Percentiles rank a stretch among this genome's conserved stretches.
These are phyloP conservation scores for Thinopyrum elongatum DNA, from an alignment of 176 grass and related monocot species.

Conservation along the genomic window DNA sequence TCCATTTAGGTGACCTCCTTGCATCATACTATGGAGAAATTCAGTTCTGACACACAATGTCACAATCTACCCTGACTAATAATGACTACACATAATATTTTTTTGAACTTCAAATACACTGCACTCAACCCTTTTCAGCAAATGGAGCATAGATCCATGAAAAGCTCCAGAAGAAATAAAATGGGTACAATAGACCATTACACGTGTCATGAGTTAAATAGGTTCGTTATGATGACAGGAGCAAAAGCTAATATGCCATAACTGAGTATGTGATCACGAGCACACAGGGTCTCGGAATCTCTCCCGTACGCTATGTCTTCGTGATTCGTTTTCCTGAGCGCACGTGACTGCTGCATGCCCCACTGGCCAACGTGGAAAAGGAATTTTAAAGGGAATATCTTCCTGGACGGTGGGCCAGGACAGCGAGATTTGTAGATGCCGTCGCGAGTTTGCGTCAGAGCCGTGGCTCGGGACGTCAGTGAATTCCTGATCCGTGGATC, in stretches of 20 bases:
- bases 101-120: neutral
- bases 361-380: too few relatives aligned
- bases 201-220: neutral
- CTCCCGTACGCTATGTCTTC: too few relatives aligned
- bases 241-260: slow-evolving; percentile 16
- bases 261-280: too few relatives aligned
- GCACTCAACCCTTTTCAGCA: neutral
- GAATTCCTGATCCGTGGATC: too few relatives aligned
- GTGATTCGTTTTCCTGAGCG: too few relatives aligned
- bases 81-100: neutral
- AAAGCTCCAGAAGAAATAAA: neutral
- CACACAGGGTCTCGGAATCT: too few relatives aligned
- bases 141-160: neutral
- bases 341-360: too few relatives aligned
- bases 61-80: neutral
- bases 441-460: too few relatives aligned
- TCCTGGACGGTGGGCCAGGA: too few relatives aligned
- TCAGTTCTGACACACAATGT: neutral
- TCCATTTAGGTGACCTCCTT: neutral
- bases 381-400: too few relatives aligned
- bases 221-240: neutral
- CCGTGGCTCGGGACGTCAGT: too few relatives aligned
- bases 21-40: neutral
- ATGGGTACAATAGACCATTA: neutral
- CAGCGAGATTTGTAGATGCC: too few relatives aligned